phyloP scores from a whole-genome alignment of 148 eudicot genomes.

The Fagopyrum esculentum region DNA sequence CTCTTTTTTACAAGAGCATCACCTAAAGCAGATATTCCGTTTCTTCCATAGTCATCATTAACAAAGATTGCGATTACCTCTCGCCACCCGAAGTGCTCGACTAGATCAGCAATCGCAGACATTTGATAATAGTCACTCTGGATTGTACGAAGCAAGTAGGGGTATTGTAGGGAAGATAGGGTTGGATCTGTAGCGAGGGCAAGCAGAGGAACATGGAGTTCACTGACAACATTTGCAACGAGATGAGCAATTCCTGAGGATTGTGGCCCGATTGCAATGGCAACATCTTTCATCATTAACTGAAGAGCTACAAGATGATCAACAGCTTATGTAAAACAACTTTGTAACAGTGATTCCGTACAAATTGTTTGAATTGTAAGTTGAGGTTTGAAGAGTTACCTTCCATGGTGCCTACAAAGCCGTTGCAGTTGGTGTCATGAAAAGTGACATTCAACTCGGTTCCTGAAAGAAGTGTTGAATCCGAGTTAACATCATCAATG shows the following conservation, averaged over 20 bases:
- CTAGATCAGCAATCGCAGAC: conserved; percentile 58
- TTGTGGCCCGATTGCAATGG: conserved; percentile 67
- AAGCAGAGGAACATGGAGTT: conserved; percentile 56
- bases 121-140: conserved; percentile 68
- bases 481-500: conserved; percentile 54
- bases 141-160: conserved; percentile 51
- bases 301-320: conserved; percentile 48
- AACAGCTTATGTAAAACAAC: background rate
- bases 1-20: conserved; percentile 54
- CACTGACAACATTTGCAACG: conserved; percentile 53
- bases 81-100: conserved; percentile 50
- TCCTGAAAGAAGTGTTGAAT: conserved; percentile 42
- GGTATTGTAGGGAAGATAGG: conserved; percentile 59
- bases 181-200: conserved; percentile 78
- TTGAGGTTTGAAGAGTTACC: conserved; percentile 32
- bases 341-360: background rate
- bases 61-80: conserved; percentile 62
- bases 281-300: conserved; percentile 60
- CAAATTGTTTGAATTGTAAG: background rate
- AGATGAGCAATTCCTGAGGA: conserved; percentile 67
- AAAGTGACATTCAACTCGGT: conserved; percentile 44
- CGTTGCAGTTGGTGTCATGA: conserved; percentile 74
- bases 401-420: conserved; percentile 67
- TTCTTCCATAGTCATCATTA: conserved; percentile 78
- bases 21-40: conserved; percentile 47